Conservation (phyloP, 306 rosid species). For the Corylus heterophylla region DNA sequence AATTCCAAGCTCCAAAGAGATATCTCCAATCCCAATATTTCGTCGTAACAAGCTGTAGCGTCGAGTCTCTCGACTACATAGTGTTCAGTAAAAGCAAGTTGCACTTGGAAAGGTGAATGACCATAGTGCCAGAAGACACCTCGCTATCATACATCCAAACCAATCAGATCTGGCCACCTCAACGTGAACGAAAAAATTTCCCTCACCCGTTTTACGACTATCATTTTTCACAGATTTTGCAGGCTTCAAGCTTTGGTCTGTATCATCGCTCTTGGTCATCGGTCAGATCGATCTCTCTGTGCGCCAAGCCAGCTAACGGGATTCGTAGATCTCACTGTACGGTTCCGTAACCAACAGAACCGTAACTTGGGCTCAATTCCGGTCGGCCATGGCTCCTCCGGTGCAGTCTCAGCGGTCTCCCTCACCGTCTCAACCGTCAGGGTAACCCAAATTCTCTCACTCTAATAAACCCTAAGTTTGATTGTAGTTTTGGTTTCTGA, state of each 20-base stretch:
- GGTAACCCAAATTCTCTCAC: constrained; percentile 51
- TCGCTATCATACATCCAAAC: background rate
- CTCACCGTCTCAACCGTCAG: constrained; percentile 97
- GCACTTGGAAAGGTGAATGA: too few species aligned
- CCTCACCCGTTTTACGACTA: background rate
- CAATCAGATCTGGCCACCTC: constrained; percentile 47
- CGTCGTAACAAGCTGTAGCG: too few species aligned
- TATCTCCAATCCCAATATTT: too few species aligned
- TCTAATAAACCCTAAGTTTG: constrained; percentile 15
- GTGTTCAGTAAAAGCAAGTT: too few species aligned
- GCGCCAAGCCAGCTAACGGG: background rate
- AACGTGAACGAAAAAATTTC: background rate
- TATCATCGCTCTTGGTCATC: constrained; percentile 1
- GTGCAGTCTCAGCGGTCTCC: constrained; percentile 78
- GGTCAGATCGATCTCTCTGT: constrained; percentile 35
- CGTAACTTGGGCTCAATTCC: constrained; percentile 20
- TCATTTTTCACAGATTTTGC: background rate
- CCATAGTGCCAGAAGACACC: too few species aligned
- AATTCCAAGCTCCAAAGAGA: too few species aligned
- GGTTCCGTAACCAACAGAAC: background rate
- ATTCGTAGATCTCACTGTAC: constrained; percentile 13
- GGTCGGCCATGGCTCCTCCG: constrained; percentile 85
- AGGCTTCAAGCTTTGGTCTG: background rate
- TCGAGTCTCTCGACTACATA: too few species aligned
- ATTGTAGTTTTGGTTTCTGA: background rate